phyloP scores from a whole-genome alignment of 2,329 filamentous ascomycete species.

The Trichophyton verrucosum region DNA sequence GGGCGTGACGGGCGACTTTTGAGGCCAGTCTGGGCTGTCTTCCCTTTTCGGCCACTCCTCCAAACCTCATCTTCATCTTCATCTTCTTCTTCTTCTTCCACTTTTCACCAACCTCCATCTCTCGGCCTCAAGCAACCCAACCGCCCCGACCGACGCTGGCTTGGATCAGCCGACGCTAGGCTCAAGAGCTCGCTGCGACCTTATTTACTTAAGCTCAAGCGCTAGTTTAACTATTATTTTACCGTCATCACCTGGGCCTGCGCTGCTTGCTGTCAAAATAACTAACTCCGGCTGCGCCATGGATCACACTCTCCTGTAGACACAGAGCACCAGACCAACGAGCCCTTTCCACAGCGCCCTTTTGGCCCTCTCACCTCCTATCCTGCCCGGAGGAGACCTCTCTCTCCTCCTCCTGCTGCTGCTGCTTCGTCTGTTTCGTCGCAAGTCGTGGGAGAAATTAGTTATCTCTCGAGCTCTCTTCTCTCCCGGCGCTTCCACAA shows the following conservation, averaged over 20 bases:
- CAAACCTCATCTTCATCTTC: not conserved
- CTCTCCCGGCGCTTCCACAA: not conserved
- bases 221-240: not conserved
- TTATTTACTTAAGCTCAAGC: not conserved
- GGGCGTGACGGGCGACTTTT: too few species aligned
- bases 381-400: not conserved
- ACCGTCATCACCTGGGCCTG: not conserved
- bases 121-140: too few species aligned
- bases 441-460: not conserved
- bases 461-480: not conserved
- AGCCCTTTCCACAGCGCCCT: not conserved
- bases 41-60: not conserved
- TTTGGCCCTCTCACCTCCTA: not conserved
- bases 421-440: not conserved
- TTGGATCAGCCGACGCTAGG: not conserved
- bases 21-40: too few species aligned
- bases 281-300: not conserved
- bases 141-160: too few species aligned
- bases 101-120: not conserved
- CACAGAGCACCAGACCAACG: not conserved
- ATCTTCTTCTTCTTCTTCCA: not conserved
- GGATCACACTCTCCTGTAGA: not conserved
- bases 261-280: not conserved
- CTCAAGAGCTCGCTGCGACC: not conserved
- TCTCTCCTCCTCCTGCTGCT: not conserved